Evolutionary conservation across 2,329 filamentous ascomycete genomes (phyloP).

Genomic region (Amylocarpus encephaloides): DNA sequence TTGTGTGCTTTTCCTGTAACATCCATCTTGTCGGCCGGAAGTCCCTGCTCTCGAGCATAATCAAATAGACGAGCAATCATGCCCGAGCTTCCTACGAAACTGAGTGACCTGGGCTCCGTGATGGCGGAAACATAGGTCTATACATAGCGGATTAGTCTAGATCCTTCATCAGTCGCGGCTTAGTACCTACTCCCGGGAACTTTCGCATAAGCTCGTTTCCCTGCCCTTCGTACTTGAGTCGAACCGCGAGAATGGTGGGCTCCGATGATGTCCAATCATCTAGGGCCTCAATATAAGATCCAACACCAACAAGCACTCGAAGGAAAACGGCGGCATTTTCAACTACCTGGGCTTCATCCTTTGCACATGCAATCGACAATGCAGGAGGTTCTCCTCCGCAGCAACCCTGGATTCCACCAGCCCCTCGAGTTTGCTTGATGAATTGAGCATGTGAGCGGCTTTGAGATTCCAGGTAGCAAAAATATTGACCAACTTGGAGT

Average conservation of each 20-base stretch:
- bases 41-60: slow-evolving; percentile 2
- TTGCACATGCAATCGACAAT: slow-evolving; percentile 5
- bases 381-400: slow-evolving; percentile 13
- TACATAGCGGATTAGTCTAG: no score
- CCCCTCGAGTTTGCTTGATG: background rate
- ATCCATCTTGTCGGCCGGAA: slow-evolving; percentile 10
- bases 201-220: slow-evolving; percentile 1
- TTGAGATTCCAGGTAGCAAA: slow-evolving; percentile 1
- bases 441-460: background rate
- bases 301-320: slow-evolving; percentile 9
- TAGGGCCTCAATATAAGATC: slow-evolving; percentile 9
- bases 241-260: slow-evolving; percentile 1
- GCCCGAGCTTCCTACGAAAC: background rate
- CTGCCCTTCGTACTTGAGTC: slow-evolving; percentile 8
- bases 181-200: background rate
- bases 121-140: slow-evolving; percentile 3
- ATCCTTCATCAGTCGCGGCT: no score
- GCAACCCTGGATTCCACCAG: slow-evolving; percentile 12
- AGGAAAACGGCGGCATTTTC: slow-evolving; percentile 3
- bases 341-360: slow-evolving; percentile 9
- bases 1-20: slow-evolving; percentile 14
- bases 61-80: background rate
- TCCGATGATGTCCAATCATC: slow-evolving; percentile 7
- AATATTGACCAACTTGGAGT: slow-evolving; percentile 3
- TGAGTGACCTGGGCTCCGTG: slow-evolving; percentile 3